Evolutionary conservation across 306 rosid species (phyloP), one percentile per base, ranked within the genome.

Genomic region (Medicago arabica): DNA sequence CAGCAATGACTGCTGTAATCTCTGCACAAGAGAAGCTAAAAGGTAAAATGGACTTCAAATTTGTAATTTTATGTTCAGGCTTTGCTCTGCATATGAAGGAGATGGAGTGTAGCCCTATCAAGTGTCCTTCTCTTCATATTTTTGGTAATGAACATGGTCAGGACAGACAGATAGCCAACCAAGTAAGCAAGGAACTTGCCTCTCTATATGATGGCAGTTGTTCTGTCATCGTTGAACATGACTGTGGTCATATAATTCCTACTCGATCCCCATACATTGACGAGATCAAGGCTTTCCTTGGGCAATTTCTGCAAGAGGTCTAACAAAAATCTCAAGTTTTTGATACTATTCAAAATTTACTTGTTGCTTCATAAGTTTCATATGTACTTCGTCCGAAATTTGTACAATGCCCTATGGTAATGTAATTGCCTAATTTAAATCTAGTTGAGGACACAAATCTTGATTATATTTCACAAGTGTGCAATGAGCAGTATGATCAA

Each of bases 221-320:
- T 81, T 84, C 88, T 57, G 88, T 77, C 58, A 75, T 75, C 18
- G 55, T 95, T 34, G 93, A 92, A 71, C 98, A 95, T 51, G 96
- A 84, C 69, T 78, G 43, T 61, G 98, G 98, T 60, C 98, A 95
- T 72, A 87, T 95, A 68, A 86, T 95, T 81, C 98, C 96, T 54
- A 81, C 97, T 2, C 86, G 91, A 13, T 59, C 93, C 46, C 98
- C 97, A 2, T 95, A 85, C 76, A 90, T 92, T 3, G 93, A 90
- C 67, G 83, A 83, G 78, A 85, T 95, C 36, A 90, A 79, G 86
- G 83, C 80, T 51, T 95, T 95, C 82, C 97, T 89, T 8, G 78
- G 74, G 11, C 87, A 86, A 39, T 95, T 89, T 84, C 74, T 83
- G 65, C 78, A 63, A 78, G 65, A 55, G 61, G 53, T 8, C 50